Evolutionary conservation across 257 asterid genomes (phyloP).

Genomic region (Solanum chilense): DNA sequence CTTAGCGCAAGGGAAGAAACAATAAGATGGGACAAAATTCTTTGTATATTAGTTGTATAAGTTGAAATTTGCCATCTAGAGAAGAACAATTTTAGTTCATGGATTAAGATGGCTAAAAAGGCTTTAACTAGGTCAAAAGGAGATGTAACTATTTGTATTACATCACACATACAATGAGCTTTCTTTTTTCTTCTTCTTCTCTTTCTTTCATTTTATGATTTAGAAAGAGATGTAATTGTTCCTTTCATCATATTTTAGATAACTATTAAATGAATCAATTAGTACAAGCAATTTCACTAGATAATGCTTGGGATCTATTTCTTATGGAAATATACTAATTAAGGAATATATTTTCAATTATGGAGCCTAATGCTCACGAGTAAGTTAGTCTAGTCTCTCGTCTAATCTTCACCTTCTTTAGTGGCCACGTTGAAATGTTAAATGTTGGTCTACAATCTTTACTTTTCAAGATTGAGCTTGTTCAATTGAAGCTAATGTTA

Average conservation of each 20-base stretch:
- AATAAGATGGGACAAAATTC: constrained; percentile 15
- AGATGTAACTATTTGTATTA: neutral
- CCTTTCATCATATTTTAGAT: neutral
- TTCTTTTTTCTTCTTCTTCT: neutral
- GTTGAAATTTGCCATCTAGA: neutral
- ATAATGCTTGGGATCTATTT: neutral
- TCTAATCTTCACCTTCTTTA: neutral
- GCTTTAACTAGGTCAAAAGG: neutral
- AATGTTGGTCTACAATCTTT: neutral
- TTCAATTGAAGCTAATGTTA: neutral
- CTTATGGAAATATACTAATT: neutral
- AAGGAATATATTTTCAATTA: neutral
- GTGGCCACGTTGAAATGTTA: neutral
- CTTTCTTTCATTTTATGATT: neutral
- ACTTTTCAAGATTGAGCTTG: neutral
- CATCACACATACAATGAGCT: neutral
- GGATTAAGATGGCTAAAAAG: neutral
- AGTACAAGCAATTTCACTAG: neutral
- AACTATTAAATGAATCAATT: neutral
- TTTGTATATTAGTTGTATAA: neutral
- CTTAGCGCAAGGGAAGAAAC: constrained; percentile 69
- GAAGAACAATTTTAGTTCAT: neutral
- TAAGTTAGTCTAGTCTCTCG: neutral
- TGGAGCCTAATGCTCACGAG: neutral
- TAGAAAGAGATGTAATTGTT: neutral